Base-by-base conservation (phyloP, 2,329 filamentous ascomycete genomes). In the Talaromyces sp. region DNA sequence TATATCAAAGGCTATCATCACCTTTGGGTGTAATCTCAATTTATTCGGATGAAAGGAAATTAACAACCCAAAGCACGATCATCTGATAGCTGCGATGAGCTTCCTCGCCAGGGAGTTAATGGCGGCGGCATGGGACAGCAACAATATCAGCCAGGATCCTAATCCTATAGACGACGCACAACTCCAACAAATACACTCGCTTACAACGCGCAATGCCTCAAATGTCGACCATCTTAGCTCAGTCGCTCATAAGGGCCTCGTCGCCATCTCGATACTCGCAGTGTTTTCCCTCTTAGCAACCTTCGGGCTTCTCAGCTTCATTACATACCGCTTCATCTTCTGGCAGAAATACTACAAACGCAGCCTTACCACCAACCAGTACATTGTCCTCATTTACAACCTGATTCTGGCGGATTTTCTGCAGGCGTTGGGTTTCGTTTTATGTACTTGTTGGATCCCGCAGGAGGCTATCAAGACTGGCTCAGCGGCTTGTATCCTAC, bases 341-440 rank as follows among this genome's bases (percentile, higher is more conserved):
- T 85, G 82, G 83, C 76, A 79, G 56, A 77, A 75, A 62, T 79
- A 79, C 66, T 82, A 83, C 69, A 72, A 76, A 45, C 75, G 80
- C 67, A 82, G 82, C 66, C 82, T 84, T 62, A 82, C 82, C 66
- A 82, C 84, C 72, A 85, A 85, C 68, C 83, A 85, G 73, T 84
- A 82, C 61, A 77, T 84, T 49, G 73, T 84, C 22, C 77, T 84
- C 56, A 83, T 84, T 69, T 84, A 82, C 73, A 83, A 84, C 66
- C 75, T 84, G 7, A 74, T 84, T 6, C 69, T 84, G 4, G 80
- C 80, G n/a, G 82, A 84, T 71, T 70, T 84, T 17, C 80, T 82
- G 66, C 82, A 84, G 71, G 77, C 81, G 0, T 72, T 82, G 17
- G 80, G 80, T 0, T 84, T 84, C 67, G 68, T 79, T 22, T 61